A percentile compares a stretch with the other conserved stretches of the same genome.
Evolutionary conservation across 129 eudicot genomes (phyloP).

Genomic region (Tagetes patula): DNA sequence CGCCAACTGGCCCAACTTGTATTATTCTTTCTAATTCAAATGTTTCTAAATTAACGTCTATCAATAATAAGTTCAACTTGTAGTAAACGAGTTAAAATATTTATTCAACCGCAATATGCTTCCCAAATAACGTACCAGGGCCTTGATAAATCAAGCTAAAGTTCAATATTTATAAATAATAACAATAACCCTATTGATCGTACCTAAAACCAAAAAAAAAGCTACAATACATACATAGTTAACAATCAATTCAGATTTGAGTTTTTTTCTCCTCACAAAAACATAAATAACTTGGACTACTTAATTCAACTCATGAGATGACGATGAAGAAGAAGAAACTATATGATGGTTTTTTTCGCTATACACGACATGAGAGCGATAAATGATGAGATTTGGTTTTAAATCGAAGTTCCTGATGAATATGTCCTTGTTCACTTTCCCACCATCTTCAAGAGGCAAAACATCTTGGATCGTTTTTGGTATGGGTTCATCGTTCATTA

Average conservation of each 20-base stretch:
- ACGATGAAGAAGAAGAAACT: constrained; percentile 23
- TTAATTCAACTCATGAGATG: constrained; percentile 27
- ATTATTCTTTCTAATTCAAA: neutral
- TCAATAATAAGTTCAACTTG: neutral
- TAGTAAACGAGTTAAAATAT: neutral
- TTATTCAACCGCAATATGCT: no score
- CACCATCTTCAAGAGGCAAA: constrained; percentile 23
- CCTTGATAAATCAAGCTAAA: constrained; percentile 8
- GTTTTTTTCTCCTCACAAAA: constrained; percentile 21
- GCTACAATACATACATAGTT: constrained; percentile 8
- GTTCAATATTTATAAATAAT: constrained; percentile 22
- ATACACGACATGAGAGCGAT: constrained; percentile 42
- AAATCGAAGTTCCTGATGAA: constrained; percentile 41
- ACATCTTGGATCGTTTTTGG: constrained; percentile 54
- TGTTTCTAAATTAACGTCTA: neutral
- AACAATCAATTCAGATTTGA: constrained; percentile 22
- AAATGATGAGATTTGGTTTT: constrained; percentile 38
- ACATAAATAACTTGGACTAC: neutral
- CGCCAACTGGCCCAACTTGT: neutral
- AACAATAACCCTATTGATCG: neutral
- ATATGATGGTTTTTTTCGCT: constrained; percentile 28
- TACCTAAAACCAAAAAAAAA: constrained; percentile 17
- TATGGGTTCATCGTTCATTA: constrained; percentile 65
- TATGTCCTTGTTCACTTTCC: constrained; percentile 19
- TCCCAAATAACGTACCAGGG: neutral